Conservation (phyloP, 768 basidiomycete genomes). For the Suillus fuscotomentosus region DNA sequence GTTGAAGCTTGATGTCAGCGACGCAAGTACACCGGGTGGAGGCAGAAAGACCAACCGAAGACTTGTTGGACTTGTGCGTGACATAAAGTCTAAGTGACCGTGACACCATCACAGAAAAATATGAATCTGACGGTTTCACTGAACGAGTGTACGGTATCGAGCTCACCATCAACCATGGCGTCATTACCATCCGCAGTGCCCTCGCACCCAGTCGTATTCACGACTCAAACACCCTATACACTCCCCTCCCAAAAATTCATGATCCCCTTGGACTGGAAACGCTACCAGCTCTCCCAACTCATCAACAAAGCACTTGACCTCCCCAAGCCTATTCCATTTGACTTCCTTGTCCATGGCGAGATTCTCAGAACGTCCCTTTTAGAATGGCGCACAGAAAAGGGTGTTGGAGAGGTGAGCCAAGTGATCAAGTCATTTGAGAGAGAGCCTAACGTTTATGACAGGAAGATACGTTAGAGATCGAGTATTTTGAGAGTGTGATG, state of each 20-base stretch:
- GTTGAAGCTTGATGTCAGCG: not conserved
- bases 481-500: conserved; percentile 87
- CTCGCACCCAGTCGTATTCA: conserved; percentile 66
- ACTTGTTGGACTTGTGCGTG: not conserved
- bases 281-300: conserved; percentile 96
- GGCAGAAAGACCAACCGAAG: not conserved
- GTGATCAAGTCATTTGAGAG: conserved; percentile 2
- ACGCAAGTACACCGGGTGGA: not conserved
- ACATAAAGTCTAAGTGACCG: not conserved
- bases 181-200: conserved; percentile 13
- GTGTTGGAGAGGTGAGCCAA: conserved; percentile 62
- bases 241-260: conserved; percentile 89
- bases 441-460: conserved; percentile 25
- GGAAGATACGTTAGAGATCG: conserved; percentile 91
- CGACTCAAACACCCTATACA: conserved; percentile 68
- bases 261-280: conserved; percentile 85
- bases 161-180: not conserved
- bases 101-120: not conserved
- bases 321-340: conserved; percentile 79
- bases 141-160: not conserved
- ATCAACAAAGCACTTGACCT: conserved; percentile 90
- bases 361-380: conserved; percentile 69
- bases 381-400: conserved; percentile 73
- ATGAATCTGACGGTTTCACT: not conserved
- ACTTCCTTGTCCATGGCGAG: conserved; percentile 87